Evolutionary conservation across 306 rosid species (phyloP), one percentile per base, ranked within the genome.

Genomic region (Hippophae rhamnoides): DNA sequence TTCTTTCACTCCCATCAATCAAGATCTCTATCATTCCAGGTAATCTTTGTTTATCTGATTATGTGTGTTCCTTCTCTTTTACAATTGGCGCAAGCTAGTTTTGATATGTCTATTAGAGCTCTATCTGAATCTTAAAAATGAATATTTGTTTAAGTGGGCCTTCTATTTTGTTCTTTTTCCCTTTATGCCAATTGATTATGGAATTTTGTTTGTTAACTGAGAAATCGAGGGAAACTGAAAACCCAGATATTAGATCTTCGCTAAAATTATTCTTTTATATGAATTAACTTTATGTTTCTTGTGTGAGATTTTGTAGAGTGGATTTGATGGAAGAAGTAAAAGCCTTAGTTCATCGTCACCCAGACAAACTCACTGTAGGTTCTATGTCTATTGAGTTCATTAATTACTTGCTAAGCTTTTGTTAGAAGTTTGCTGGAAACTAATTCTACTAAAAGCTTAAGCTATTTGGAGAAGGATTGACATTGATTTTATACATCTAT

Each of bases 21-120:
- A 74, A 74, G 90, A 93, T 84, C 94, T 93, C 69, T 93, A 88
- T 66, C 97, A 82, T 76, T 93, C 95, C 71, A 82, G 97, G 99
- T 80, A 41, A 65, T 8, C 14, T 10, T 8, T 42, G 10, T 6
- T 13, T 60, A 26, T 11, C 38, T n/a, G 10, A 53, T 52, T 3
- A 13, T 49, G 13, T 49, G 23, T 49, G 6, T 10, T 12, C 14
- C 7, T 11, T 13, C 13, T 49, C 53, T 12, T 49, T 49, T 49
- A 49, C 14, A 7, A 6, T 49, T 12, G 13, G 3, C 18, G 25
- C n/a, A 6, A 6, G 23, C 50, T 46, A 46, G 10, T 7, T 46
- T 10, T 46, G 50, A 5, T 46, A 5, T 49, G 25, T 49, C 18
- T 13, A 3, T 5, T 12, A 12, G 3, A n/a, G 6, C 14, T 49